Percentiles rank a stretch among this genome's conserved stretches.
phyloP scores from a whole-genome alignment of 2,329 filamentous ascomycete species.

The Pseudocercospora cruenta region DNA sequence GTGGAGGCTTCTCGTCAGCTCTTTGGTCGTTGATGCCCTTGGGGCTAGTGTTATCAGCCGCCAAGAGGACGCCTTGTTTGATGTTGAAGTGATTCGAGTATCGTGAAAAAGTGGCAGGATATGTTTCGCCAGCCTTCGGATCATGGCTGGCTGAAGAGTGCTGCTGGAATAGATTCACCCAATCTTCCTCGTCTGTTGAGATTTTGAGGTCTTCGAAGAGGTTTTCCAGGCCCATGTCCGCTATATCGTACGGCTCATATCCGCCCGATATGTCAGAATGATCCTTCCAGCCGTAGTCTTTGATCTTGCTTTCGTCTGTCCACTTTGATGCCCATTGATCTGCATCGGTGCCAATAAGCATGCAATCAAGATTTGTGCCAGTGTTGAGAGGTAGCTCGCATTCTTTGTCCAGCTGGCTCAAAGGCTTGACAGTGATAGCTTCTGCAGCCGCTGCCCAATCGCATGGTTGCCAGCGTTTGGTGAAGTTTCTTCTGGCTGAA shows the following conservation, averaged over 20 bases:
- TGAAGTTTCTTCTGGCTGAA: neutral
- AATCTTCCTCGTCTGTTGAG: neutral
- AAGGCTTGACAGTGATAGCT: neutral
- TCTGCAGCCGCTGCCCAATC: neutral
- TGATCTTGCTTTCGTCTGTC: neutral
- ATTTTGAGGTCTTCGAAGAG: neutral
- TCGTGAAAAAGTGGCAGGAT: neutral
- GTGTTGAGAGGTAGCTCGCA: neutral
- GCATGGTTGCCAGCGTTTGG: neutral
- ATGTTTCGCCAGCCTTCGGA: neutral
- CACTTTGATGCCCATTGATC: neutral
- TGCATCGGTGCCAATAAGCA: neutral
- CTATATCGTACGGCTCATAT: neutral
- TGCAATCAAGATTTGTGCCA: neutral
- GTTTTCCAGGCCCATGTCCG: neutral
- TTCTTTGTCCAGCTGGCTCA: neutral
- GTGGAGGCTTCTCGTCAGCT: neutral
- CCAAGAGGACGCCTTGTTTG: neutral
- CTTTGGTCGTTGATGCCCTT: neutral
- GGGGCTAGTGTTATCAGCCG: neutral
- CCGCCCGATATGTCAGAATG: neutral
- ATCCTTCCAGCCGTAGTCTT: neutral
- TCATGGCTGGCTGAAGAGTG: neutral
- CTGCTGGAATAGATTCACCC: neutral
- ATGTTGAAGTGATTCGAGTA: neutral